Evolutionary conservation across 2,329 filamentous ascomycete genomes (phyloP), one percentile per base, ranked within the genome.

Genomic region (Colletotrichum tanaceti): DNA sequence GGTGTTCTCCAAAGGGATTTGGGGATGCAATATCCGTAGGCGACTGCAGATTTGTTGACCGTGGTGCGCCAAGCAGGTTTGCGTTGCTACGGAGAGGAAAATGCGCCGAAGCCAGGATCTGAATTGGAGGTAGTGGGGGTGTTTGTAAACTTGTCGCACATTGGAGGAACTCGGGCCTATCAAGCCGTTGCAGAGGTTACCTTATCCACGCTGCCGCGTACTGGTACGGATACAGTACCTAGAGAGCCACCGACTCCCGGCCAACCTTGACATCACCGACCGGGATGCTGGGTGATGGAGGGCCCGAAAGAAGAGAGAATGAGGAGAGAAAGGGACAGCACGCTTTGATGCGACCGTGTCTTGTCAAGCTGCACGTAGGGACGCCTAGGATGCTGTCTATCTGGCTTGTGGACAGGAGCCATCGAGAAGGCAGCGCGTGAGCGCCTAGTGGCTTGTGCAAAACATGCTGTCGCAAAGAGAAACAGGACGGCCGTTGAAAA

Each of bases 161-260:
- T 69, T 61, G 66, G 44, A 54, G 49, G 38, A 38, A 66, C 63
- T 57, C 66, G 46, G 58, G 53, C 67, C 67, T 70, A 70, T 70
- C 64, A 70, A 18, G 50, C 64, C 50, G 64, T 58, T 63, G 57
- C 57, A 58, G n/a, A n/a, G n/a, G n/a, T n/a, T n/a, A n/a, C n/a
- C n/a, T n/a, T n/a, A n/a, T n/a, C n/a, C n/a, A n/a, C n/a, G n/a
- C n/a, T n/a, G n/a, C n/a, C n/a, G n/a, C n/a, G n/a, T n/a, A n/a
- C n/a, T n/a, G n/a, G n/a, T n/a, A n/a, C n/a, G n/a, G n/a, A n/a
- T n/a, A n/a, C n/a, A n/a, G n/a, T n/a, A n/a, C n/a, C n/a, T 32
- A 32, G 28, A 32, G 28, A 7, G 28, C 7, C 7, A 32, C 64
- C 24, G 24, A 58, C 58, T 59, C 47, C 58, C 13, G 46, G 58